Evolutionary conservation across 306 rosid genomes (phyloP).

Genomic region (Delonix regia): DNA sequence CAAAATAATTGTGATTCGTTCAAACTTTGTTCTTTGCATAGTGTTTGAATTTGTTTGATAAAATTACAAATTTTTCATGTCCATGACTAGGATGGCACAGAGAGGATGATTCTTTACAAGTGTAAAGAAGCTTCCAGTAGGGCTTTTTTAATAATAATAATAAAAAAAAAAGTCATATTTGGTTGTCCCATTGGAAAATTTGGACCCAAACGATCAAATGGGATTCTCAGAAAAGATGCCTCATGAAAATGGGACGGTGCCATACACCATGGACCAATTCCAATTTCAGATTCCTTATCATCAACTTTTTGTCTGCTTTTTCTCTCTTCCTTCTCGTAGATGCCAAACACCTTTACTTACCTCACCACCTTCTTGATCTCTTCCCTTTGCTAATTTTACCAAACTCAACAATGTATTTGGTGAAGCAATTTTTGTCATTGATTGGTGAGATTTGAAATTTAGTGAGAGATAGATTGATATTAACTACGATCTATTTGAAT

Average conservation of each 20-base stretch:
- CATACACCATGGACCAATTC: too few species aligned
- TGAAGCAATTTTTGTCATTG: too few species aligned
- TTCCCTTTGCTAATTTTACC: neutral
- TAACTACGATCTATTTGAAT: too few species aligned
- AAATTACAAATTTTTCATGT: too few species aligned
- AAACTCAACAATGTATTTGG: neutral
- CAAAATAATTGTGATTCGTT: neutral
- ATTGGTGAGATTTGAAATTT: too few species aligned
- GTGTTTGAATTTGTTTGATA: neutral
- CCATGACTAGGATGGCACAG: neutral
- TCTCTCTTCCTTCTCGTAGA: neutral
- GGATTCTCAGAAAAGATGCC: conserved; percentile 27
- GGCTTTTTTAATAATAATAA: neutral
- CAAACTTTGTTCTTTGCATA: neutral
- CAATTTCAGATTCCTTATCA: neutral
- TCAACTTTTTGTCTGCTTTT: neutral
- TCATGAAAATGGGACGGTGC: conserved; percentile 33
- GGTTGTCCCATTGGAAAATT: neutral
- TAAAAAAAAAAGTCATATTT: neutral
- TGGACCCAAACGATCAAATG: neutral
- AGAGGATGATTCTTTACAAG: neutral
- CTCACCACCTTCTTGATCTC: neutral
- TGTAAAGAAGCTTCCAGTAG: conserved; percentile 29
- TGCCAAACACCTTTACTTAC: neutral
- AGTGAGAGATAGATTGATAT: too few species aligned